Conservation (phyloP, 768 basidiomycete species). For the Lactifluus hygrophoroides region DNA sequence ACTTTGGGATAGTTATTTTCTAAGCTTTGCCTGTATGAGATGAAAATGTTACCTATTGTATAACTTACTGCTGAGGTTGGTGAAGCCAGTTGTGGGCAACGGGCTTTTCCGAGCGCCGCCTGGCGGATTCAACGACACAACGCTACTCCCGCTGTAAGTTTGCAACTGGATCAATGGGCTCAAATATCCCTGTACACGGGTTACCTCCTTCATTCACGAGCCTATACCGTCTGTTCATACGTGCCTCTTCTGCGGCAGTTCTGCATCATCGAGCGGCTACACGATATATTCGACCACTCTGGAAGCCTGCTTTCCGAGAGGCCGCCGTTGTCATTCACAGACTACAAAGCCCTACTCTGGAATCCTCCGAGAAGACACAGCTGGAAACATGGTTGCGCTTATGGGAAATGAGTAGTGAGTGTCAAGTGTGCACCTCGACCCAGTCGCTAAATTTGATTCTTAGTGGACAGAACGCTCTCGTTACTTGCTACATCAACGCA, state of each 20-base stretch:
- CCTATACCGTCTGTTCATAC: slow-evolving; percentile 16
- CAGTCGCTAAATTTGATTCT: not conserved
- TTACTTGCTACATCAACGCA: slow-evolving; percentile 53
- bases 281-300: slow-evolving; percentile 10
- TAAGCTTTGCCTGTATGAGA: not conserved
- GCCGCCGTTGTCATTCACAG: slow-evolving; percentile 9
- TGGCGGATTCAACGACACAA: no score
- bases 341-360: slow-evolving; percentile 1
- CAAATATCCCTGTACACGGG: not conserved
- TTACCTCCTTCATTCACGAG: slow-evolving; percentile 16
- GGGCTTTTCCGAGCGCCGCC: no score
- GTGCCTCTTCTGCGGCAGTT: slow-evolving; percentile 15
- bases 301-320: slow-evolving; percentile 16
- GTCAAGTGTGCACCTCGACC: not conserved
- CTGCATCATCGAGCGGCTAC: slow-evolving; percentile 14
- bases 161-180: not conserved
- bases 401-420: slow-evolving; percentile 18
- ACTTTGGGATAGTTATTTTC: not conserved
- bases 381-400: slow-evolving; percentile 8
- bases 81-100: no score
- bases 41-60: no score
- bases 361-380: not conserved
- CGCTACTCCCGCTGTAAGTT: no score
- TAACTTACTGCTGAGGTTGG: no score
- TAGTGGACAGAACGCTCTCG: slow-evolving; percentile 63